phyloP scores from a whole-genome alignment of 2,329 filamentous ascomycete genomes.

The Cytospora schulzeri region DNA sequence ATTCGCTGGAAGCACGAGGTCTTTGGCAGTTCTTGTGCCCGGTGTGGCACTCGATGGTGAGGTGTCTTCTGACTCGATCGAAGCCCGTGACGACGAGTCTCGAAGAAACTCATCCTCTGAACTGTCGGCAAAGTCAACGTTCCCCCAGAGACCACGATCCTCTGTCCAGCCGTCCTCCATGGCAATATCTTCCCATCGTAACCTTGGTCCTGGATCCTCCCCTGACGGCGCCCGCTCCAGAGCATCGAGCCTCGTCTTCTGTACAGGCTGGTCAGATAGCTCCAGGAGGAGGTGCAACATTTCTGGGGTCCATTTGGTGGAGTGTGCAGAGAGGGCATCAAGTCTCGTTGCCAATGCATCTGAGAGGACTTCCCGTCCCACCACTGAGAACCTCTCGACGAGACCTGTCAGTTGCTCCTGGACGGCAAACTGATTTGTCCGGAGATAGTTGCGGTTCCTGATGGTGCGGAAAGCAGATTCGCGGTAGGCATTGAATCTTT shows the following conservation, averaged over 20 bases:
- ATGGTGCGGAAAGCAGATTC: conserved; percentile 55
- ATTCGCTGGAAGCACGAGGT: conserved; percentile 37
- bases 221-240: conserved; percentile 58
- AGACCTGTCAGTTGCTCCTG: conserved; percentile 67
- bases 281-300: conserved; percentile 76
- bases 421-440: conserved; percentile 78
- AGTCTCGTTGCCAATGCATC: conserved; percentile 60
- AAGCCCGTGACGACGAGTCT: conserved; percentile 40
- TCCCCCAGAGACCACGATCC: conserved; percentile 70
- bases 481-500: conserved; percentile 46
- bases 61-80: conserved; percentile 34
- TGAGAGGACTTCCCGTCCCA: conserved; percentile 77
- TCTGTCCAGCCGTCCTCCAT: conserved; percentile 72
- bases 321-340: conserved; percentile 33
- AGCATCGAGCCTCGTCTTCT: conserved; percentile 66
- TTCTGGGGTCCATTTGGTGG: conserved; percentile 74
- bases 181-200: conserved; percentile 81
- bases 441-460: conserved; percentile 58
- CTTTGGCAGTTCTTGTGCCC: conserved; percentile 34
- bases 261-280: conserved; percentile 77
- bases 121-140: conserved; percentile 67
- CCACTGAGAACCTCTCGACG: conserved; percentile 82
- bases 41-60: conserved; percentile 35
- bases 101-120: conserved; percentile 60
- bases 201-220: conserved; percentile 45